These are phyloP conservation scores for Coemansia umbellata DNA, from an alignment of 192 early-diverging fungal genomes.

Conservation along the genomic window DNA sequence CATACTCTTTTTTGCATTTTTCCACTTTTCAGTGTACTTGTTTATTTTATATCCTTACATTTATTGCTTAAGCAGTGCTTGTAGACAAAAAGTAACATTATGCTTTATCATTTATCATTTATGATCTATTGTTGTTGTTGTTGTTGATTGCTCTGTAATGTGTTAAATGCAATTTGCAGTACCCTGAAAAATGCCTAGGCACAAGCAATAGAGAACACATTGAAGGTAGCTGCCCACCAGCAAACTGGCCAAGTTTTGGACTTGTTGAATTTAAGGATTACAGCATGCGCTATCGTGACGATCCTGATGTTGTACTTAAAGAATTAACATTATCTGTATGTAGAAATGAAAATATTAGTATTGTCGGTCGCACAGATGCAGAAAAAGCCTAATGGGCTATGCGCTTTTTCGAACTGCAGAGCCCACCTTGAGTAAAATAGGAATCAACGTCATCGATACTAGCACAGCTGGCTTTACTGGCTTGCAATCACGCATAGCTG, in stretches of 20 bases:
- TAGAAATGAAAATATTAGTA: conserved; percentile 65
- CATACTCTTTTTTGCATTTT: too few relatives aligned
- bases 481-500: conserved; percentile 49
- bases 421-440: conserved; percentile 40
- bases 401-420: conserved; percentile 58
- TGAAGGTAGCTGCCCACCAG: conserved; percentile 52
- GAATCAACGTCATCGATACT: conserved; percentile 56
- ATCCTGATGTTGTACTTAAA: conserved; percentile 1
- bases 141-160: too few relatives aligned
- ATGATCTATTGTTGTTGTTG: too few relatives aligned
- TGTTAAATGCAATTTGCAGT: too few relatives aligned
- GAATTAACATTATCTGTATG: conserved; percentile 54
- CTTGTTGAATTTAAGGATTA: conserved; percentile 52
- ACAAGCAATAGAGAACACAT: too few relatives aligned
- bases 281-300: conserved; percentile 14
- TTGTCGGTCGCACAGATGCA: conserved; percentile 83
- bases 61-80: too few relatives aligned
- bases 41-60: too few relatives aligned
- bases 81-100: too few relatives aligned
- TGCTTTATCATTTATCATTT: too few relatives aligned
- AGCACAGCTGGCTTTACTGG: conserved; percentile 54
- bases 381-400: conserved; percentile 58
- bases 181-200: too few relatives aligned
- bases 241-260: conserved; percentile 63
- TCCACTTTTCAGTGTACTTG: too few relatives aligned